Conservation (phyloP, 345 rosid genomes). For the Eucalyptus erythrocorys region DNA sequence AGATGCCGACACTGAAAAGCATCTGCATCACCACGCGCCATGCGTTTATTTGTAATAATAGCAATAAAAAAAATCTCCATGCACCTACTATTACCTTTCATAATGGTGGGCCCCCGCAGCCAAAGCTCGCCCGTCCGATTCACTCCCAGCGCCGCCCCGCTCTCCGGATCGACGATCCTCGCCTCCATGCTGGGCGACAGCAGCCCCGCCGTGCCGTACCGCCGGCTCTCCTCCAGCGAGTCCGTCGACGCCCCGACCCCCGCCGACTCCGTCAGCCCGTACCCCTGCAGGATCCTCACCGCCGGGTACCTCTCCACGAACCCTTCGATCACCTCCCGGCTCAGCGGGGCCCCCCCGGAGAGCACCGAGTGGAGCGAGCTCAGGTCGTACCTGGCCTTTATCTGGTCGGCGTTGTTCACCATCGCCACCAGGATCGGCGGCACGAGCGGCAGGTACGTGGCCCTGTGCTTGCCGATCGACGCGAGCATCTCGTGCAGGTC, state of each 20-base stretch:
- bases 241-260: constrained; percentile 55
- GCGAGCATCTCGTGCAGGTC: constrained; percentile 64
- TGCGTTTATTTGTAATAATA: not conserved
- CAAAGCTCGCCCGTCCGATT: constrained; percentile 68
- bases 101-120: constrained; percentile 53
- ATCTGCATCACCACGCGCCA: not conserved
- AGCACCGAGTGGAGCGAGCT: constrained; percentile 40
- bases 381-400: constrained; percentile 39
- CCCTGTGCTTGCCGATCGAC: constrained; percentile 37
- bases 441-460: constrained; percentile 46
- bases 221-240: constrained; percentile 54
- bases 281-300: constrained; percentile 50
- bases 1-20: not conserved
- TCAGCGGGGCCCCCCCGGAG: constrained; percentile 77
- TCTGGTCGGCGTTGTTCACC: constrained; percentile 39
- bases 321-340: constrained; percentile 66
- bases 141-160: constrained; percentile 32
- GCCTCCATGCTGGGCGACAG: constrained; percentile 51
- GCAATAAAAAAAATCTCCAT: not conserved
- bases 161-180: constrained; percentile 59
- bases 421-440: constrained; percentile 55
- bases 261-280: constrained; percentile 73
- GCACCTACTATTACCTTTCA: constrained; percentile 42
- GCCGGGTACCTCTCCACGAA: constrained; percentile 42
- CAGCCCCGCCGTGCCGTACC: constrained; percentile 66